A percentile compares a stretch with the other conserved stretches of the same genome.
phyloP scores from a whole-genome alignment of 108 stramenopile genomes.

The Cyclotella choctawhatcheeana region DNA sequence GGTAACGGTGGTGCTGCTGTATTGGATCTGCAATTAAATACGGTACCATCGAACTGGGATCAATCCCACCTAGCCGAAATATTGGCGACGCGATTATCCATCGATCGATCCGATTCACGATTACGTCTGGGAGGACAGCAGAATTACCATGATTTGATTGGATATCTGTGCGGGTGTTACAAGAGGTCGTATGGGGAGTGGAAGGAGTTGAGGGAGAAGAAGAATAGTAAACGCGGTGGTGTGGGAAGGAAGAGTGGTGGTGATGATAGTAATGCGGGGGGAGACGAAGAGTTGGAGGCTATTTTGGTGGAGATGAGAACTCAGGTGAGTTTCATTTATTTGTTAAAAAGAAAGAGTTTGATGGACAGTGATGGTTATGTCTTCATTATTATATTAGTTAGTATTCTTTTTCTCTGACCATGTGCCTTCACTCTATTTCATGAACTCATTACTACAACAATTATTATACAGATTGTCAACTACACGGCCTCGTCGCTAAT shows the following conservation, averaged over 20 bases:
- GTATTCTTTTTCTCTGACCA: background rate
- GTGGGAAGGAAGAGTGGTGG: conserved; percentile 66
- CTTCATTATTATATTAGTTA: background rate
- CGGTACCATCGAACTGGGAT: conserved; percentile 21
- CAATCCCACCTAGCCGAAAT: conserved; percentile 66
- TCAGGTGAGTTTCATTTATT: conserved; percentile 25
- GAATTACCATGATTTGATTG: conserved; percentile 48
- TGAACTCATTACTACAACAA: background rate
- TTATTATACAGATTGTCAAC: conserved; percentile 62
- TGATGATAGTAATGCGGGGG: conserved; percentile 12
- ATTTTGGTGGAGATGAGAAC: conserved; percentile 67
- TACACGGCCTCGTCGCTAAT: conserved; percentile 80
- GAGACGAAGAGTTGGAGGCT: conserved; percentile 52
- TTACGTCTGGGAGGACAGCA: conserved; percentile 36
- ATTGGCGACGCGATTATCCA: conserved; percentile 64
- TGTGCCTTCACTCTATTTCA: background rate
- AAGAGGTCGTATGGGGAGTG: conserved; percentile 70
- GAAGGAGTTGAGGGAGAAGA: conserved; percentile 41
- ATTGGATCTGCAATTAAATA: conserved; percentile 7
- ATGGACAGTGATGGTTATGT: too few relatives aligned
- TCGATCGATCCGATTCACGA: conserved; percentile 9
- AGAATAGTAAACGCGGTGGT: conserved; percentile 51
- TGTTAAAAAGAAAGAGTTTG: background rate
- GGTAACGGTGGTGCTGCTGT: too few relatives aligned
- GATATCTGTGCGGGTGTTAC: conserved; percentile 68